Evolutionary conservation across 176 grass and related monocot genomes (phyloP), one percentile per base, ranked within the genome.

Genomic region (Zoysia japonica): DNA sequence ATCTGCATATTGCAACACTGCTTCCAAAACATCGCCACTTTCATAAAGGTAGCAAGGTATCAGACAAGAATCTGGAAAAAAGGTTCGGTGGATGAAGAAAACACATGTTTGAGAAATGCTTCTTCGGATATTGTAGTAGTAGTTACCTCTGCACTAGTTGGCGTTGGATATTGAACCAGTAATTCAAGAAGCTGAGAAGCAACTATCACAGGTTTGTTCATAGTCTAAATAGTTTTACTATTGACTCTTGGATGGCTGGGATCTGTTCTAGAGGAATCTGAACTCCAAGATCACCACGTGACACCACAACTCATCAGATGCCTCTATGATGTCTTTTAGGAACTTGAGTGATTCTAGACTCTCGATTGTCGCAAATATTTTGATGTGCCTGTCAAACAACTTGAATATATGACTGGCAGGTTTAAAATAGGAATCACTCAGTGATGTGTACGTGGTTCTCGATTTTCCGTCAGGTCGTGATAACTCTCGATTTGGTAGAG

Each of bases 171-270:
- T 86, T 90, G 83, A 70, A 93, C 83, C 91, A 93, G 91, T 11
- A 88, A 93, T 75, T 93, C 88, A 9, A 93, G 91, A 85, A 93
- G 82, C 82, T 93, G 91, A 54, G 85, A 88, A 83, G 91, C 91
- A 76, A 93, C 88, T 86, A 93, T 86, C 53, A 93, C 88, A 62
- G 83, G 91, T 60, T 88, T 91, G 72, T 86, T 91, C 75, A 86
- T 56, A 28, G 79, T 79, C 91, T 65, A 69, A 83, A 91, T 16
- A 93, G 72, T 43, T 74, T 45, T 86, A 86, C 87, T 65, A 91
- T 86, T 12, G 52, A 70, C 62, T 88, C 60, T 86, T 93, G 91
- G 55, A 93, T 91, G 76, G 88, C 86, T 47, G 91, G 91, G 42
- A 93, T 91, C 75, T 85, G 76, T 56, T 93, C 91, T 70, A 91